Percentiles rank a stretch among this genome's conserved stretches.
Conservation (phyloP, 768 basidiomycete species). For the Leccinum sublutescens region DNA sequence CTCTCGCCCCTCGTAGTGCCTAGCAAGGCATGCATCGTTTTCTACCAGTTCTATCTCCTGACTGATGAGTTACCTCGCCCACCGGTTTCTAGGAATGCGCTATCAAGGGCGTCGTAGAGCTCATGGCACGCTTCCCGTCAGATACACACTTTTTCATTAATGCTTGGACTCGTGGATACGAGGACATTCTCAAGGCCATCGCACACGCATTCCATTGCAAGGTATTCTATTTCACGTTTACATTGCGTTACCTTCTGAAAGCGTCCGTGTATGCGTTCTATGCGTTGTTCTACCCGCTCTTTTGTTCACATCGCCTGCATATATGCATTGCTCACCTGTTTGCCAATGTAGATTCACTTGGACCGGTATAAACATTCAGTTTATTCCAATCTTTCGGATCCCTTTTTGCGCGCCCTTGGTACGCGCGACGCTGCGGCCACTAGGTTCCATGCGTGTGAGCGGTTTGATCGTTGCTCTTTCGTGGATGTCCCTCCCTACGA, state of each 20-base stretch:
- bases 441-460: conserved; percentile 93
- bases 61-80: conserved; percentile 2
- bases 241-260: background rate
- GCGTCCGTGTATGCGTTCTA: background rate
- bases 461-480: conserved; percentile 67
- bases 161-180: conserved; percentile 96
- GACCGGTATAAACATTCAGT: conserved; percentile 84
- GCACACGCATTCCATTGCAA: conserved; percentile 61
- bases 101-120: conserved; percentile 57
- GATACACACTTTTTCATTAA: conserved; percentile 84
- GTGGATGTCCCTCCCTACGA: conserved; percentile 44
- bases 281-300: conserved; percentile 10
- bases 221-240: conserved; percentile 34
- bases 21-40: conserved; percentile 47
- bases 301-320: background rate
- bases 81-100: conserved; percentile 55
- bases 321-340: conserved; percentile 10
- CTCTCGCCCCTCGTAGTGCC: conserved; percentile 51
- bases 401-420: conserved; percentile 56
- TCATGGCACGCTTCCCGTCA: conserved; percentile 67
- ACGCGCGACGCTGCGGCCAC: conserved; percentile 61
- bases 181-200: conserved; percentile 81
- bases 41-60: background rate
- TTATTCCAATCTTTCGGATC: conserved; percentile 56
- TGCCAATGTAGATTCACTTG: conserved; percentile 66